These are phyloP conservation scores for Gentiana macrophylla DNA, from an alignment of 257 asterid genomes.

Conservation along the genomic window DNA sequence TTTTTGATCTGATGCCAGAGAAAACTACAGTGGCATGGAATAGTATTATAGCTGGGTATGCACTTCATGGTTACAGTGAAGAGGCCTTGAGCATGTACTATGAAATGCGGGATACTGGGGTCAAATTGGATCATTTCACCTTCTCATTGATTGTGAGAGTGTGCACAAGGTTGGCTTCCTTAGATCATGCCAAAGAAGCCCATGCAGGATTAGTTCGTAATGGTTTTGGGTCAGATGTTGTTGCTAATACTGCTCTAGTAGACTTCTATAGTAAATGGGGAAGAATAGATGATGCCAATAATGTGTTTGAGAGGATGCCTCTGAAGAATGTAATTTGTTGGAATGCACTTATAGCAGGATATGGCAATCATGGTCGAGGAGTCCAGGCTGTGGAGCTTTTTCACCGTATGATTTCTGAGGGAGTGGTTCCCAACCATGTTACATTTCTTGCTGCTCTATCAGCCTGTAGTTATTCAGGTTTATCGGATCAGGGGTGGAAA, in stretches of 20 bases:
- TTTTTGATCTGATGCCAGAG: slow-evolving; percentile 54
- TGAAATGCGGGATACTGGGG: slow-evolving; percentile 66
- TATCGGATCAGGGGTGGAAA: slow-evolving; percentile 62
- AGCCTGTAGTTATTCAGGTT: slow-evolving; percentile 70
- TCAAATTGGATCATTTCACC: slow-evolving; percentile 70
- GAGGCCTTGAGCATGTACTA: slow-evolving; percentile 63
- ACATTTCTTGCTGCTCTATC: slow-evolving; percentile 73
- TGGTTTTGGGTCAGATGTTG: slow-evolving; percentile 58
- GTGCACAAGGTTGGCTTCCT: slow-evolving; percentile 70
- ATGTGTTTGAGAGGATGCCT: slow-evolving; percentile 63
- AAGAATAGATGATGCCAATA: slow-evolving; percentile 69
- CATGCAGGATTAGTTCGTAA: slow-evolving; percentile 79
- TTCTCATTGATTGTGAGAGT: slow-evolving; percentile 56
- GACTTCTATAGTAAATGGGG: slow-evolving; percentile 96
- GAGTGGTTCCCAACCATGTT: slow-evolving; percentile 67
- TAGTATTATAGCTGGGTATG: slow-evolving; percentile 57
- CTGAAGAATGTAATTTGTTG: slow-evolving; percentile 57
- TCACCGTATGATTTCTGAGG: slow-evolving; percentile 52
- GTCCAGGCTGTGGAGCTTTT: slow-evolving; percentile 61
- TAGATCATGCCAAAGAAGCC: slow-evolving; percentile 82
- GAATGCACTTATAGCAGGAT: slow-evolving; percentile 82
- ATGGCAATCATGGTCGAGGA: slow-evolving; percentile 71
- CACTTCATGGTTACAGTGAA: slow-evolving; percentile 70
- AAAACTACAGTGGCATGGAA: slow-evolving; percentile 86
- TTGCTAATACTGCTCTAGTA: slow-evolving; percentile 72